Evolutionary conservation across 352 stramenopile species (phyloP), one percentile per base, ranked within the genome.

Genomic region (Stramenopiles sp.): DNA sequence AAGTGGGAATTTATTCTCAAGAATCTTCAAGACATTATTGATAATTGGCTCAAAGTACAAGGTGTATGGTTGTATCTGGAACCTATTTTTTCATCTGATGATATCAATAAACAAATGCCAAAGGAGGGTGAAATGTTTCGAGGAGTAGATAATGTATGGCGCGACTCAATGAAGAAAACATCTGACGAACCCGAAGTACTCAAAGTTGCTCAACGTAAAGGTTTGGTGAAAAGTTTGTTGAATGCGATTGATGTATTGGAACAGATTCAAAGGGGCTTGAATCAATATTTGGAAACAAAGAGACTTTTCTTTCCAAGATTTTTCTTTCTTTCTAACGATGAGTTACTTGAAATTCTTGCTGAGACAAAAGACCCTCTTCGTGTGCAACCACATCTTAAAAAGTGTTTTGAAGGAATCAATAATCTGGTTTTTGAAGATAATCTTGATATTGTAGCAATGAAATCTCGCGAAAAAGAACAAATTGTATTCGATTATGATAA

Each of bases 21-120:
- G 46, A 69, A 73, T 41, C 52, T 67, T 5, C 68, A 81, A 41
- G 60, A 76, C 23, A 49, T 90, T n/a, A 48, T 91, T 6, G 76
- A 90, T 45, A 74, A 86, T 45, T 83, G 72, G 67, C 77, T 90
- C 52, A 61, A 46, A 3, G 84, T 68, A 40, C 77, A 91, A 53
- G 57, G 69, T 19, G 86, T 71, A 40, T 91, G 77, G 76, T 57
- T 91, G 17, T 91, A 90, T 45, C 60, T 92, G 2, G 74, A 91
- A 51, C 72, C 76, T 3, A 91, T 91, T 36, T 91, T 91, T 48
- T 75, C 61, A 41, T 81, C 62, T 1, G 70, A 88, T 29, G 77
- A 91, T 43, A 91, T 91, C 34, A 85, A 87, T 67, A 58, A 74
- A n/a, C 76, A 91, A 54, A 81, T 91, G 66, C 75, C 76, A 2